Evolutionary conservation across 495 filamentous ascomycete genomes (phyloP).

Genomic region (Tuber calosporum): DNA sequence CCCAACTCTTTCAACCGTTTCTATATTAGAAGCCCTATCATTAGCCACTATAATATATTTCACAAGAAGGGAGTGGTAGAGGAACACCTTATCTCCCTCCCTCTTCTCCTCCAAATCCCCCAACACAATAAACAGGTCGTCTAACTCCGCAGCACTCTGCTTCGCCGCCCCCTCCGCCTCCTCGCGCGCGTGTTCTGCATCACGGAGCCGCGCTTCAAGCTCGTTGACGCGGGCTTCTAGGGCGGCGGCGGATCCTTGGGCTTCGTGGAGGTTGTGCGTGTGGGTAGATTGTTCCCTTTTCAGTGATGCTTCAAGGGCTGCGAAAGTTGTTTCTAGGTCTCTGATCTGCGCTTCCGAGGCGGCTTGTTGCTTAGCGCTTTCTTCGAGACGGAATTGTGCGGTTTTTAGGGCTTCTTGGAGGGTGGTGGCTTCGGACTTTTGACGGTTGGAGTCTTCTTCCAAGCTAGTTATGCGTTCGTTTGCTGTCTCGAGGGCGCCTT

Average conservation of each 20-base stretch:
- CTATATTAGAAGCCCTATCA: constrained; percentile 43
- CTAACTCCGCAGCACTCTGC: constrained; percentile 71
- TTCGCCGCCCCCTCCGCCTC: constrained; percentile 59
- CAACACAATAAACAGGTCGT: constrained; percentile 80
- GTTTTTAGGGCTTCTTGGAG: constrained; percentile 17
- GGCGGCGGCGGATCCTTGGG: constrained; percentile 35
- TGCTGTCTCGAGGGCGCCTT: constrained; percentile 40
- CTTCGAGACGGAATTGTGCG: constrained; percentile 11
- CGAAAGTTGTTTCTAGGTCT: constrained; percentile 12
- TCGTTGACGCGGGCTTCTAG: constrained; percentile 23
- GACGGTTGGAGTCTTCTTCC: constrained; percentile 35
- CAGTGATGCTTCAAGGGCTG: constrained; percentile 9
- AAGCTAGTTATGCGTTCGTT: constrained; percentile 44
- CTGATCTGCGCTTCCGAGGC: neutral
- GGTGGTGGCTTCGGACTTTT: neutral
- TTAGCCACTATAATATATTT: constrained; percentile 33
- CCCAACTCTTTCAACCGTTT: constrained; percentile 67
- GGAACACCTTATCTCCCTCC: constrained; percentile 66
- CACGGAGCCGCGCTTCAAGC: neutral
- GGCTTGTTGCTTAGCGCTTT: constrained; percentile 13
- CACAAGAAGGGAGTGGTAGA: neutral
- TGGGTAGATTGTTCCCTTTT: constrained; percentile 22
- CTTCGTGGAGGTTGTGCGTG: constrained; percentile 22
- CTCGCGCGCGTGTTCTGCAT: constrained; percentile 46
- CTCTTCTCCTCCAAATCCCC: constrained; percentile 84